Percentiles rank a stretch among this genome's conserved stretches.
These are phyloP conservation scores for Margaritispora aquatica DNA, from an alignment of 495 filamentous ascomycete genomes.

Conservation along the genomic window DNA sequence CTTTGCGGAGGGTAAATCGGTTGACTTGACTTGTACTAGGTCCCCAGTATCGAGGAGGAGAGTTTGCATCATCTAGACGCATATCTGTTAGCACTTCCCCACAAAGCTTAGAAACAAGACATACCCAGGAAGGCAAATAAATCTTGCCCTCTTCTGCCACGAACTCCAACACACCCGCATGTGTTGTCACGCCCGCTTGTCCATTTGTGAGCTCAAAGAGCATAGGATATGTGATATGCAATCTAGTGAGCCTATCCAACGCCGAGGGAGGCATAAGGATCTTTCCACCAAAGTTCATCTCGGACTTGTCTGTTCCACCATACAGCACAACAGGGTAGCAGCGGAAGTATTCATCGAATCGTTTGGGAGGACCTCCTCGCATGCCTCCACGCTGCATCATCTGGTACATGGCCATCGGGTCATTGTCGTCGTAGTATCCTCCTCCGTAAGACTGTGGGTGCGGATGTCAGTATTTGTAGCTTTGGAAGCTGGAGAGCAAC, in stretches of 20 bases:
- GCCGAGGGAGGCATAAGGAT: constrained; percentile 93
- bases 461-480: constrained; percentile 1
- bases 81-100: no score
- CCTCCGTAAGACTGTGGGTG: constrained; percentile 33
- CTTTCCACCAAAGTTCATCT: constrained; percentile 94
- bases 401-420: constrained; percentile 45
- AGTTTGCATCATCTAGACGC: constrained; percentile 95
- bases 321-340: constrained; percentile 94
- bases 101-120: constrained; percentile 28
- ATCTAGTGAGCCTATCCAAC: constrained; percentile 85
- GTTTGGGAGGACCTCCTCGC: constrained; percentile 27
- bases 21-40: constrained; percentile 88
- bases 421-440: constrained; percentile 50
- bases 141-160: constrained; percentile 96
- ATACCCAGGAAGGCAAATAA: constrained; percentile 92
- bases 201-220: constrained; percentile 93
- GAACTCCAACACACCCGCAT: constrained; percentile 94
- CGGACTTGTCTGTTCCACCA: constrained; percentile 82
- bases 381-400: constrained; percentile 26
- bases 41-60: constrained; percentile 85
- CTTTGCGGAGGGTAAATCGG: constrained; percentile 78
- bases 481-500: neutral
- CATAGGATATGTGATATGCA: constrained; percentile 98
- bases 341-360: constrained; percentile 96
- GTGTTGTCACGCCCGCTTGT: constrained; percentile 66